These are phyloP conservation scores for Pascua guehoae DNA, from an alignment of 1,284 basidiomycete genomes.

Conservation along the genomic window DNA sequence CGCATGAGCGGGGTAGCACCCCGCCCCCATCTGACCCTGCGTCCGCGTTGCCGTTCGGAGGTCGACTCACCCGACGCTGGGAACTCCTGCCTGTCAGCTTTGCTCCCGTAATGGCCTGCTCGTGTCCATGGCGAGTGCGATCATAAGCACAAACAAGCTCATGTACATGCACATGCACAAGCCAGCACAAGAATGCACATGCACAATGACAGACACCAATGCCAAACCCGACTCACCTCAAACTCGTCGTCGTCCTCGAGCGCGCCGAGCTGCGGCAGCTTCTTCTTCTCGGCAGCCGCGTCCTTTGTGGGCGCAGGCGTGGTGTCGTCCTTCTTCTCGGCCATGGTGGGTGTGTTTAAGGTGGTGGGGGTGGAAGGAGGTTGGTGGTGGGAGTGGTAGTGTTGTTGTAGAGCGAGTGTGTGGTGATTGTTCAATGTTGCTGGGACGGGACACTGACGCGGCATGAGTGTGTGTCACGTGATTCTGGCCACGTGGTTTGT, in stretches of 20 bases:
- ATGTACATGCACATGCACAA: not conserved
- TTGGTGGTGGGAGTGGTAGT: not conserved
- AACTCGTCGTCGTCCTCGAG: slow-evolving; percentile 53
- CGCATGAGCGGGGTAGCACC: not conserved
- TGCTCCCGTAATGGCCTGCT: too few species aligned
- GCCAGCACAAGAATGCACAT: too few species aligned
- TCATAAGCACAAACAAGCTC: too few species aligned
- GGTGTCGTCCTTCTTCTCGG: slow-evolving; percentile 15
- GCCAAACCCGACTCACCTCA: slow-evolving; percentile 39
- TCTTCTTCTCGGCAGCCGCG: slow-evolving; percentile 30
- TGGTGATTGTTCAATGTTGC: too few species aligned
- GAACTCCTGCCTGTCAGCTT: slow-evolving; percentile 38
- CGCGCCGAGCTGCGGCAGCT: slow-evolving; percentile 47
- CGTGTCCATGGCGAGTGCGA: too few species aligned
- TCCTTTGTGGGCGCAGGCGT: slow-evolving; percentile 6
- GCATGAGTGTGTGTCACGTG: slow-evolving; percentile 4
- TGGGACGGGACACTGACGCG: too few species aligned
- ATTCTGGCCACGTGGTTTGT: not conserved
- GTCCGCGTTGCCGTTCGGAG: not conserved
- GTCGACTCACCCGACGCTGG: slow-evolving; percentile 37
- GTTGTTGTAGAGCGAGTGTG: slow-evolving; percentile 5
- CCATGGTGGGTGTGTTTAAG: slow-evolving; percentile 5
- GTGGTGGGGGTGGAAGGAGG: not conserved
- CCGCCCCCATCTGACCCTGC: not conserved
- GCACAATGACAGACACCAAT: not conserved